Conservation (phyloP, 495 filamentous ascomycete genomes). For the Talaromyces ruber region DNA sequence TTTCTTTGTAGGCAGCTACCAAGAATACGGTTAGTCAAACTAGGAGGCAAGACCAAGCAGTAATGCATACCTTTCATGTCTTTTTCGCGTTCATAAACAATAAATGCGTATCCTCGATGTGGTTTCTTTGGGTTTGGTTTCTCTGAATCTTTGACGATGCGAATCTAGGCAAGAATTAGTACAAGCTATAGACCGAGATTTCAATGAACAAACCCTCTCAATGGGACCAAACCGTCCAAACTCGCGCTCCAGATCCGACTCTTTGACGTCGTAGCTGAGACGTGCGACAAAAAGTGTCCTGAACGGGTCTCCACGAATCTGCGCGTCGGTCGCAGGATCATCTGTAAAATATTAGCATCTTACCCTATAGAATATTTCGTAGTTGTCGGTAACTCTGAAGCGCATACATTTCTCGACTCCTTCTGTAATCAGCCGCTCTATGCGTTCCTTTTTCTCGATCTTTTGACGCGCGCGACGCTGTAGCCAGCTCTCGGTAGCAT, state of each 20-base stretch:
- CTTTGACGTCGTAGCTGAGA: conserved; percentile 78
- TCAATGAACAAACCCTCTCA: conserved; percentile 56
- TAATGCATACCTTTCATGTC: conserved; percentile 92
- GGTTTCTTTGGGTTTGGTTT: conserved; percentile 73
- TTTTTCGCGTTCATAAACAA: conserved; percentile 94
- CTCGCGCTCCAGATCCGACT: conserved; percentile 85
- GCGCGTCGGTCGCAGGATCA: conserved; percentile 61
- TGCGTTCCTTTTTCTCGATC: conserved; percentile 61
- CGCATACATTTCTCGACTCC: conserved; percentile 60
- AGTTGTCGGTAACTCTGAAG: neutral
- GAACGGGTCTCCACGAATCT: conserved; percentile 87
- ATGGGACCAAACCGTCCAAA: conserved; percentile 93
- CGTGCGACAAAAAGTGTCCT: conserved; percentile 90
- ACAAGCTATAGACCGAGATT: neutral
- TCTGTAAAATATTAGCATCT: conserved; percentile 31
- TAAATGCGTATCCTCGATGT: conserved; percentile 89
- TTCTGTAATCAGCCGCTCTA: conserved; percentile 57
- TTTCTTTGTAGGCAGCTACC: conserved; percentile 72
- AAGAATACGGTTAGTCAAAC: conserved; percentile 12
- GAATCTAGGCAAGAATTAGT: conserved; percentile 54
- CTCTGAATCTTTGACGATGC: conserved; percentile 63
- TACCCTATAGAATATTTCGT: neutral
- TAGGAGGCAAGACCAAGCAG: neutral
- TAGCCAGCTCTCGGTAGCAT: conserved; percentile 86
- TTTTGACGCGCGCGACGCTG: conserved; percentile 74